These are phyloP conservation scores for Scedosporium dehoogii DNA, from an alignment of 2,329 filamentous ascomycete species.

Conservation along the genomic window DNA sequence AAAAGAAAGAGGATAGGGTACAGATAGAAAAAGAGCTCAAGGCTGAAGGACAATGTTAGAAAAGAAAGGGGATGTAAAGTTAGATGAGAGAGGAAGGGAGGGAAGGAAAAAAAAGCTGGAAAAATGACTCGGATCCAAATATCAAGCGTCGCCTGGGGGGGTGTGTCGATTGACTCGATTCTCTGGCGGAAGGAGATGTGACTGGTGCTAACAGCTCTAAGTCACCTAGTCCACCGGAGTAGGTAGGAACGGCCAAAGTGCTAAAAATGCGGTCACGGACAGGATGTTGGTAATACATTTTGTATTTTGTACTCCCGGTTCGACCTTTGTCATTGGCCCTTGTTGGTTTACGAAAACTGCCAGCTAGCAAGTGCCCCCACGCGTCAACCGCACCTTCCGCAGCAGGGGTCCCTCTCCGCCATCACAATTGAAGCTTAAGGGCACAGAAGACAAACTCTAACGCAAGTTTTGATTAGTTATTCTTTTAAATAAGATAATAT, in stretches of 20 bases:
- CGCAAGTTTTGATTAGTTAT: too few relatives aligned
- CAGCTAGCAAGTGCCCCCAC: neutral
- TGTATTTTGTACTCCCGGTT: too few relatives aligned
- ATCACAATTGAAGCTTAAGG: too few relatives aligned
- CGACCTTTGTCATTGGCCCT: too few relatives aligned
- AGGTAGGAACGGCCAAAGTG: neutral
- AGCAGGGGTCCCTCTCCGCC: neutral
- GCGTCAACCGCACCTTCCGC: neutral
- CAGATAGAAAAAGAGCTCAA: conserved; percentile 1
- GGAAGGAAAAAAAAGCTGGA: conserved; percentile 5
- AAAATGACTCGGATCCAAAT: conserved; percentile 4
- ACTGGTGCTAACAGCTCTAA: neutral
- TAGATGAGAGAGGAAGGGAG: conserved; percentile 6
- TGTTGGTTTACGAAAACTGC: too few relatives aligned
- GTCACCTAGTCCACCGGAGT: neutral
- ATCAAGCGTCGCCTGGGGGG: neutral
- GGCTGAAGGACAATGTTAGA: conserved; percentile 6
- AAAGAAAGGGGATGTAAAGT: conserved; percentile 11
- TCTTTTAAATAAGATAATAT: too few relatives aligned
- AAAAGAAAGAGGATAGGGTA: conserved; percentile 13
- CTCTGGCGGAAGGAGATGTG: neutral
- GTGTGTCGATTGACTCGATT: neutral
- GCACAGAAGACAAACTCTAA: too few relatives aligned
- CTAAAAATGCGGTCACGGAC: neutral
- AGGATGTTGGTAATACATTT: too few relatives aligned